A percentile compares a stretch with the other conserved stretches of the same genome.
phyloP scores from a whole-genome alignment of 2,329 filamentous ascomycete species.

The Fusarium tricinctum region DNA sequence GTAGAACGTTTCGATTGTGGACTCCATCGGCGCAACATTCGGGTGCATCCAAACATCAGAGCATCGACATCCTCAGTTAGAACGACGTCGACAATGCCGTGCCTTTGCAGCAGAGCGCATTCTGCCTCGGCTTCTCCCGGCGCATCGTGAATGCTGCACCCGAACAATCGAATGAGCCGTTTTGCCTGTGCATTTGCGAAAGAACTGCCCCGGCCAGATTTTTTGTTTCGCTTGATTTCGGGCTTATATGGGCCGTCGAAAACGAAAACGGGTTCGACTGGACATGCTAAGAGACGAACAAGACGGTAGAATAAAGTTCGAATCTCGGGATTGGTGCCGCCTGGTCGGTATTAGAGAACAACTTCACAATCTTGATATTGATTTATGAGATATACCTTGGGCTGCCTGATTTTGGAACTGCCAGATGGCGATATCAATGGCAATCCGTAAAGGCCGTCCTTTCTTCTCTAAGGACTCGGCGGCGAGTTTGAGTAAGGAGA shows the following conservation, averaged over 20 bases:
- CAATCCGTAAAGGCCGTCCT: conserved; percentile 82
- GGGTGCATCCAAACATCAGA: conserved; percentile 92
- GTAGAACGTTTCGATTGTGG: conserved; percentile 76
- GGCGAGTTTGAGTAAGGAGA: conserved; percentile 86
- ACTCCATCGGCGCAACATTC: conserved; percentile 86
- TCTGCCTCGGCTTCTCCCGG: conserved; percentile 97
- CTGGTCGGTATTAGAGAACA: conserved; percentile 55
- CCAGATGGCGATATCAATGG: conserved; percentile 97
- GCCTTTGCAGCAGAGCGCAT: conserved; percentile 86
- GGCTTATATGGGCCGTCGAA: conserved; percentile 92
- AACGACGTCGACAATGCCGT: conserved; percentile 90
- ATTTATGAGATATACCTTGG: conserved; percentile 64
- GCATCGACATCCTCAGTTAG: conserved; percentile 97
- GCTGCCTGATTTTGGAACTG: conserved; percentile 92
- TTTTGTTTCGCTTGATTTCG: conserved; percentile 88
- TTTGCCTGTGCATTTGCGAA: conserved; percentile 84
- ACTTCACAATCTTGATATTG: not conserved
- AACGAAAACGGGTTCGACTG: conserved; percentile 90
- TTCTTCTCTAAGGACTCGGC: conserved; percentile 80
- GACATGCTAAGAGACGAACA: conserved; percentile 78
- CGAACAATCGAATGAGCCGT: conserved; percentile 85
- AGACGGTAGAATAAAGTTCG: conserved; percentile 94
- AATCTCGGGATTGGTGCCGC: conserved; percentile 89
- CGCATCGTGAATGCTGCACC: conserved; percentile 85
- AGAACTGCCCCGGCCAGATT: conserved; percentile 73